Evolutionary conservation across 352 stramenopile species (phyloP), one percentile per base, ranked within the genome.

Genomic region (Thalassiosira ordinaria): DNA sequence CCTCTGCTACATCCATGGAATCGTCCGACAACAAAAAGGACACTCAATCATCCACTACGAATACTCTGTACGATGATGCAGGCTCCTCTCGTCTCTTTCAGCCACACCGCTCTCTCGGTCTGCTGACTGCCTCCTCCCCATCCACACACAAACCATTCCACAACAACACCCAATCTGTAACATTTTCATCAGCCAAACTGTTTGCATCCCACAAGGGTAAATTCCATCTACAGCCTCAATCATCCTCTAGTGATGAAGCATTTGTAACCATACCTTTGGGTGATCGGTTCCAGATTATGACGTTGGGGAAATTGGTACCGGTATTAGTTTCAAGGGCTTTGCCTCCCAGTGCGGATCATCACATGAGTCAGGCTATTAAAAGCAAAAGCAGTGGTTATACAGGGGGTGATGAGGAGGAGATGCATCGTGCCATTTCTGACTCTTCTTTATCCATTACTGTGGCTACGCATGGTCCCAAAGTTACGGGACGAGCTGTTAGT

Each of bases 261-360:
- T 87, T 93, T 59, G 41, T 90, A 5, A 87, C 80, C 31, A 52
- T 89, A 18, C 71, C 85, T 8, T 79, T 91, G 66, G 80, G 81
- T 35, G 86, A 93, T 75, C 72, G 86, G 37, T 92, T 93, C 75
- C 85, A 91, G 49, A 87, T 92, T 29, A 22, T 91, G n/a, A 82
- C 84, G 56, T 81, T 82, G 37, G 84, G 88, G 52, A 76, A 78
- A 31, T 71, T 93, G 16, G 78, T 89, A 35, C 85, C 85, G 2
- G 82, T 89, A 14, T 63, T 93, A 61, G 84, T 93, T 1, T 87
- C 78, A 44, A 75, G 89, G 52, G 59, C 69, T n/a, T 69, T 91
- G 39, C 72, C 81, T 41, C 24, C 72, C 29, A 67, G 47, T 35
- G 39, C 33, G 0, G 24, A 9, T 13, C 68, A 73, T 63, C 37